Conservation (phyloP, 306 rosid genomes). For the Castanea mollissima region DNA sequence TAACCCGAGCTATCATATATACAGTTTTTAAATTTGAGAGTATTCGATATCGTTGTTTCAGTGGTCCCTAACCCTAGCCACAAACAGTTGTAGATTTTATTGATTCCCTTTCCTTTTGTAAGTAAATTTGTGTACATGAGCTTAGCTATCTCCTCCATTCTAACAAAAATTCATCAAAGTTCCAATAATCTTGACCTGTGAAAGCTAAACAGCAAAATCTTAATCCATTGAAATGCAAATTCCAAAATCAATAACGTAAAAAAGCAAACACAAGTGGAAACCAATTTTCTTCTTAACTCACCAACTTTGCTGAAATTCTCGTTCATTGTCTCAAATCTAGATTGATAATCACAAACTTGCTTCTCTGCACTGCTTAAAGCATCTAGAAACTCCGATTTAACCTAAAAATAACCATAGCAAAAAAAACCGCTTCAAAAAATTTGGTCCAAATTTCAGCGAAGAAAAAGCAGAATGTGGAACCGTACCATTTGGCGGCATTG, state of each 20-base stretch:
- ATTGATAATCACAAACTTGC: conserved; percentile 66
- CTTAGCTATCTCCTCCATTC: too few relatives aligned
- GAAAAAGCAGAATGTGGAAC: neutral
- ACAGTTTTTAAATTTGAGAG: too few relatives aligned
- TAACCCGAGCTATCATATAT: too few relatives aligned
- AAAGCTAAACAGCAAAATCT: neutral
- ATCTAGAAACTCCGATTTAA: conserved; percentile 78
- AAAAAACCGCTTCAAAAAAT: neutral
- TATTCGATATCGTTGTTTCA: too few relatives aligned
- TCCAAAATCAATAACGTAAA: neutral
- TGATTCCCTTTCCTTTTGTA: too few relatives aligned
- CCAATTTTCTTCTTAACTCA: conserved; percentile 27
- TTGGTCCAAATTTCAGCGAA: neutral
- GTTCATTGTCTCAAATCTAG: conserved; percentile 45
- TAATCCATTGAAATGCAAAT: neutral
- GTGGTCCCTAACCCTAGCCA: too few relatives aligned
- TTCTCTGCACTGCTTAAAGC: conserved; percentile 78
- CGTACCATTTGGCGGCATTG: conserved; percentile 96
- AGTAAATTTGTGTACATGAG: too few relatives aligned
- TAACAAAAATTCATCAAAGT: too few relatives aligned
- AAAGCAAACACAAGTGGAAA: conserved; percentile 9
- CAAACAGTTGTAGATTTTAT: too few relatives aligned
- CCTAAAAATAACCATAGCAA: conserved; percentile 34
- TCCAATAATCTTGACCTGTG: too few relatives aligned
- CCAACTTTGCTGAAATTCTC: conserved; percentile 63